Percentiles rank a stretch among this genome's conserved stretches.
These are phyloP conservation scores for Aurantiochytrium sp. DNA, from an alignment of 108 stramenopile genomes.

Conservation along the genomic window DNA sequence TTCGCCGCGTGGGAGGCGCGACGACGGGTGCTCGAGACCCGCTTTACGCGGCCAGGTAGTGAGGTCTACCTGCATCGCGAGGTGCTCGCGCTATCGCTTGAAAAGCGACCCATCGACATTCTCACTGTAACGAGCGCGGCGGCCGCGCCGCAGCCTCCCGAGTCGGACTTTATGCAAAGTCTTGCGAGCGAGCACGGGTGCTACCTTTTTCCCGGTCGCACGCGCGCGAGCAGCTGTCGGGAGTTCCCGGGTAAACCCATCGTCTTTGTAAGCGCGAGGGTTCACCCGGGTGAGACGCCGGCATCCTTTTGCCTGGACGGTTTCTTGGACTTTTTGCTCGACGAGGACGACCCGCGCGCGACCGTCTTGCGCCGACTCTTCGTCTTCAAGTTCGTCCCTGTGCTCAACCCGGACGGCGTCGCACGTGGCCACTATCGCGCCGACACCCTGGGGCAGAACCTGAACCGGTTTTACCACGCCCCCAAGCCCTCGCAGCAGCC, in stretches of 20 bases:
- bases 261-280: conserved; percentile 56
- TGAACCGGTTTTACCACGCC: conserved; percentile 60
- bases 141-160: background rate
- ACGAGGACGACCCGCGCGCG: conserved; percentile 45
- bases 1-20: conserved; percentile 41
- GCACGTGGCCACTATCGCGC: conserved; percentile 59
- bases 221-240: background rate
- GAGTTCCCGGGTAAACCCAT: conserved; percentile 30
- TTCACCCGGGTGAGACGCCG: conserved; percentile 68
- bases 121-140: conserved; percentile 38
- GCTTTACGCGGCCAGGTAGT: conserved; percentile 5
- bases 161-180: background rate
- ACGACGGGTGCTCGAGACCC: conserved; percentile 26
- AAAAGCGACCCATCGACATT: conserved; percentile 57
- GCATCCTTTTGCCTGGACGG: conserved; percentile 56
- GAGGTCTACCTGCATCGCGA: conserved; percentile 61
- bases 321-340: conserved; percentile 46
- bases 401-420: conserved; percentile 66
- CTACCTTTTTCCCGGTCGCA: background rate
- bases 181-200: background rate
- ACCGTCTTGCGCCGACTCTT: conserved; percentile 39
- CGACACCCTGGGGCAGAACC: conserved; percentile 58
- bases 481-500: conserved; percentile 41
- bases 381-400: conserved; percentile 49
- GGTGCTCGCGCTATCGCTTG: conserved; percentile 41